phyloP scores from a whole-genome alignment of 2,329 filamentous ascomycete genomes.

The Botrytis fragariae region DNA sequence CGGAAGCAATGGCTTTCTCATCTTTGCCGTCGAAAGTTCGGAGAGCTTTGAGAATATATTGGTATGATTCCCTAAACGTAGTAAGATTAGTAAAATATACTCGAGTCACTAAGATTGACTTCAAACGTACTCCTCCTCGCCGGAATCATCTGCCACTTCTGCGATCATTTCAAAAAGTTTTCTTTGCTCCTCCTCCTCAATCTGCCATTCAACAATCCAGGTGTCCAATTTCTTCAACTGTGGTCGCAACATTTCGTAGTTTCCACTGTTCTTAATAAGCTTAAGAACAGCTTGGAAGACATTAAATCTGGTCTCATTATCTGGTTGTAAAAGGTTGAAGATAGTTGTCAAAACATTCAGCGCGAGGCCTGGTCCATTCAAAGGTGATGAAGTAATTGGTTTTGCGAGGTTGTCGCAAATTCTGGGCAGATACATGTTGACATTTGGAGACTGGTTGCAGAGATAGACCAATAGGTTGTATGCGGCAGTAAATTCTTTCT shows the following conservation, averaged over 20 bases:
- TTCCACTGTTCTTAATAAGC: constrained; percentile 70
- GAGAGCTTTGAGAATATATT: constrained; percentile 63
- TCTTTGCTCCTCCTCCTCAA: constrained; percentile 77
- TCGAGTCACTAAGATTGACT: background rate
- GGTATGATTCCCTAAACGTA: constrained; percentile 56
- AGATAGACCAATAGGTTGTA: constrained; percentile 98
- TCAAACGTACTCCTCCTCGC: constrained; percentile 67
- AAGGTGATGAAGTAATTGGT: constrained; percentile 80
- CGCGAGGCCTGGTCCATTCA: constrained; percentile 80
- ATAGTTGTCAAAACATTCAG: constrained; percentile 90
- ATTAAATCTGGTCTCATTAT: constrained; percentile 80
- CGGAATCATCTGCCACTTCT: constrained; percentile 74
- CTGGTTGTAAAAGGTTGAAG: constrained; percentile 84
- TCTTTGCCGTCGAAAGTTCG: constrained; percentile 58
- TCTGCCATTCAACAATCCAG: constrained; percentile 82
- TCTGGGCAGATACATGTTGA: constrained; percentile 79
- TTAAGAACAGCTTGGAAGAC: constrained; percentile 86
- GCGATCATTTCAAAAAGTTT: constrained; percentile 81
- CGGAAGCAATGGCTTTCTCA: constrained; percentile 54
- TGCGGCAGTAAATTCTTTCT: constrained; percentile 94
- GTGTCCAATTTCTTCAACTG: constrained; percentile 78
- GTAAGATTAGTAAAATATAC: constrained; percentile 20
- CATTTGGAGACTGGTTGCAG: constrained; percentile 78
- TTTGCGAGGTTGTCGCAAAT: constrained; percentile 88
- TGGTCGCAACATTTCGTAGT: constrained; percentile 80